These are phyloP conservation scores for apple (Malus domestica) DNA, from an alignment of 306 rosid genomes.

Conservation along the genomic window DNA sequence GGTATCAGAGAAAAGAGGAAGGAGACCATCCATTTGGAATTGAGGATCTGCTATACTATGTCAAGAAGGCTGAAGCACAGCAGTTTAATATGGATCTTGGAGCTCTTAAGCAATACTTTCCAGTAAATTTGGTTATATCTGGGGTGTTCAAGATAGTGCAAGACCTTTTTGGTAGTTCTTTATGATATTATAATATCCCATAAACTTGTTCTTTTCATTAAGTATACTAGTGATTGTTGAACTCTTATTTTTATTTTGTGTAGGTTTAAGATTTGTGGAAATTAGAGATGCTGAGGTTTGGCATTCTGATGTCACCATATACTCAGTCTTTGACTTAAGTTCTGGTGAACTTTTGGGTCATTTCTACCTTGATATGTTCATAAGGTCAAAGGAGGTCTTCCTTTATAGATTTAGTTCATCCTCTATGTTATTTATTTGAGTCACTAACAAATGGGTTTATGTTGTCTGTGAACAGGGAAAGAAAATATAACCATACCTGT, in stretches of 20 bases:
- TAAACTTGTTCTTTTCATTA: background rate
- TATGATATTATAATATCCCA: background rate
- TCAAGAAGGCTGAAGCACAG: constrained; percentile 66
- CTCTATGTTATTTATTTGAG: constrained; percentile 16
- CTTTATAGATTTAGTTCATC: background rate
- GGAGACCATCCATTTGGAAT: constrained; percentile 84
- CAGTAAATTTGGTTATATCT: constrained; percentile 74
- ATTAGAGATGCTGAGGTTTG: constrained; percentile 72
- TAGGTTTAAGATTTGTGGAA: constrained; percentile 88
- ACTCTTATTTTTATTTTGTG: constrained; percentile 13
- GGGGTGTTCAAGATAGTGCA: constrained; percentile 88
- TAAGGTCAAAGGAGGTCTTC: constrained; percentile 42
- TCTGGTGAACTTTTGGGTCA: constrained; percentile 82
- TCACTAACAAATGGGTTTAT: constrained; percentile 16
- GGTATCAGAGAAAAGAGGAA: constrained; percentile 76
- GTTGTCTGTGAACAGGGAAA: constrained; percentile 55
- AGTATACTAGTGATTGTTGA: constrained; percentile 5
- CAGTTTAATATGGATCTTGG: constrained; percentile 62
- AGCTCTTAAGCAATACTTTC: constrained; percentile 85
- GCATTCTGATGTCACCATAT: constrained; percentile 72
- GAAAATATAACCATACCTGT: constrained; percentile 74
- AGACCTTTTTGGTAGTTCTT: constrained; percentile 73
- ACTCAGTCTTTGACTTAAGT: constrained; percentile 65
- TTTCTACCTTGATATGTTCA: constrained; percentile 73
- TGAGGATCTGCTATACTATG: constrained; percentile 76